Evolutionary conservation across 225 moss, liverwort and hornwort species (phyloP), one percentile per base, ranked within the genome.

Genomic region (Rhytidiadelphus loreus): DNA sequence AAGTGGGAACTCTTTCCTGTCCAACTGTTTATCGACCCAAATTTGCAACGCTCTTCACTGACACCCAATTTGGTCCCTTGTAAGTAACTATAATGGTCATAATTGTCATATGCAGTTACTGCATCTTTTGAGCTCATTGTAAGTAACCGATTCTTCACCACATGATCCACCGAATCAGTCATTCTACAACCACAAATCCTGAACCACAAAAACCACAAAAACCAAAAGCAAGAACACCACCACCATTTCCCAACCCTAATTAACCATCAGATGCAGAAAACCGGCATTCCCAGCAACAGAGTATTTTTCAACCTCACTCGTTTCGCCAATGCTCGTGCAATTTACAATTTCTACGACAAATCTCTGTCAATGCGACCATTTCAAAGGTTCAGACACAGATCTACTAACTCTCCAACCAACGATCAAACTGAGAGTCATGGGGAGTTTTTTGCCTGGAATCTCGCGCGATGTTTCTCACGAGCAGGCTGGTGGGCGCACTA

Each of bases 381-480:
- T 53, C 44, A 30, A 61, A 77, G 8, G 8, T 70, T 44, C 61
- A 72, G 33, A 22, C 63, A n/a, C 57, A 77, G 29, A 70, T 32
- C 46, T 16, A 17, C 50, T 20, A 50, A 59, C 14, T 35, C 18
- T 26, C 76, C 41, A 48, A 76, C 30, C 9, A 15, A 23, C 7
- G 9, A n/a, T 63, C 11, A 50, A 24, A 39, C n/a, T n/a, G 6
- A n/a, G 59, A 58, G 19, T 39, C 26, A 57, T 65, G 53, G 39
- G 43, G 64, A 58, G 39, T 64, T n/a, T 57, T 81, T 59, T 93
- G 90, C 96, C 95, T 95, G 92, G 97, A 98, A 89, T 97, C 96
- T 86, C 98, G 94, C 35, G 98, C 94, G 53, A 98, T 97, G 91
- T 98, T 98, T 85, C 97, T 95, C 77, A 98, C 98, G 68, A 98